Percentiles rank a stretch among this genome's conserved stretches.
Conservation (phyloP, 192 early-diverging fungal species). For the Backusella westeae region DNA sequence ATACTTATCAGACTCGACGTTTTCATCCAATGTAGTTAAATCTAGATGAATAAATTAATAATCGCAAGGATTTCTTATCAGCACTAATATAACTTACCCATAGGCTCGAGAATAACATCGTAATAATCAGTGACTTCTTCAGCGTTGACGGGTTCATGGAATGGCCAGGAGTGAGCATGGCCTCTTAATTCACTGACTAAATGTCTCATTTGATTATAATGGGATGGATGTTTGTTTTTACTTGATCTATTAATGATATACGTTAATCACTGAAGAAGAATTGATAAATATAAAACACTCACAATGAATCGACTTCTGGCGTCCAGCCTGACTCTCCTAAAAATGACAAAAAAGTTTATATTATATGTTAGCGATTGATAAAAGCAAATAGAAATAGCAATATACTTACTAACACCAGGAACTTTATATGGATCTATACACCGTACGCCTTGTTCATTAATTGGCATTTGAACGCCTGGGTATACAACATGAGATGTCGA, state of each 20-base stretch:
- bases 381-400: not conserved
- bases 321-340: constrained; percentile 92
- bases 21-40: constrained; percentile 77
- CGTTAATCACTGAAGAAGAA: not conserved
- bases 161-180: constrained; percentile 89
- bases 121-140: constrained; percentile 95
- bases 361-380: not conserved
- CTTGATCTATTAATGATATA: constrained; percentile 26
- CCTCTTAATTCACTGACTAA: constrained; percentile 77
- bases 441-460: constrained; percentile 57
- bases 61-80: no score
- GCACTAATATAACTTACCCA: constrained; percentile 60
- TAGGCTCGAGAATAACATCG: constrained; percentile 92
- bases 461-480: constrained; percentile 62
- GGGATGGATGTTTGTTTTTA: constrained; percentile 47
- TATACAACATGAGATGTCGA: constrained; percentile 77
- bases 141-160: constrained; percentile 84
- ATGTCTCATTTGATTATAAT: constrained; percentile 67
- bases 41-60: constrained; percentile 38
- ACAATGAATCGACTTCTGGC: constrained; percentile 71
- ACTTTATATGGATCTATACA: constrained; percentile 78
- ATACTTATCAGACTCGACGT: constrained; percentile 88
- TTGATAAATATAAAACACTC: constrained; percentile 16
- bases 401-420: constrained; percentile 59
- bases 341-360: not conserved